Conservation (phyloP, 352 stramenopile genomes). For the Pythium angustatum region DNA sequence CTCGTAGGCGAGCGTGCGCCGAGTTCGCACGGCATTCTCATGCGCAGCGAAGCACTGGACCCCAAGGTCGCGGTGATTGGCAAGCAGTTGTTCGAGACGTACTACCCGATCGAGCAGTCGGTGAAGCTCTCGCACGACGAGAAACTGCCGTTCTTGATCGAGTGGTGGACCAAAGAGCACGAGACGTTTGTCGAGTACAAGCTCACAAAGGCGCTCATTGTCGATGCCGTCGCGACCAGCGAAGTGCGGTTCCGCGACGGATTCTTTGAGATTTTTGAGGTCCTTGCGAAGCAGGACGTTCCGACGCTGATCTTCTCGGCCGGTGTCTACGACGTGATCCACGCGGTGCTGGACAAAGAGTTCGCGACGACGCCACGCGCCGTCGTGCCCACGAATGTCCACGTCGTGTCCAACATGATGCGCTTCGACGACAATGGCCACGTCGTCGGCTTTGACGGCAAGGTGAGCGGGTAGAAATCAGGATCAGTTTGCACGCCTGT, state of each 20-base stretch:
- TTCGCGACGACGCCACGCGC: conserved; percentile 40
- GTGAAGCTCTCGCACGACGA: conserved; percentile 48
- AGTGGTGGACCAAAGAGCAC: conserved; percentile 67
- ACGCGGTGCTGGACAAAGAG: conserved; percentile 58
- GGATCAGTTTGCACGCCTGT: too few relatives aligned
- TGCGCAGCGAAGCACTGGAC: conserved; percentile 22
- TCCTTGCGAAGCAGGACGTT: conserved; percentile 54
- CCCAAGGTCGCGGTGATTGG: conserved; percentile 33
- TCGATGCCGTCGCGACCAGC: conserved; percentile 42
- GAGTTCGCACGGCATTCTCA: conserved; percentile 40
- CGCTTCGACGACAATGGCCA: conserved; percentile 50
- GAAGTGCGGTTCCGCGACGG: conserved; percentile 61
- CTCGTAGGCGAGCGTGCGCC: conserved; percentile 22
- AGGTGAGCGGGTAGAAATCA: conserved; percentile 24
- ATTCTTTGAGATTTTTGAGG: conserved; percentile 63
- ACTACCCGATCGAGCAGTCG: conserved; percentile 73
- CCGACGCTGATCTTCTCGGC: conserved; percentile 77
- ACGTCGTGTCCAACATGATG: conserved; percentile 87
- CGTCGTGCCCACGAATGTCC: conserved; percentile 52
- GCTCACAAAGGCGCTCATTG: conserved; percentile 43
- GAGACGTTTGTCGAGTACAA: conserved; percentile 55
- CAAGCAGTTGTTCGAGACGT: conserved; percentile 57
- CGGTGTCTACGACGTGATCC: conserved; percentile 79
- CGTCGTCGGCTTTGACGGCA: conserved; percentile 53
- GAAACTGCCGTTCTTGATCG: conserved; percentile 70